Evolutionary conservation across 768 basidiomycete genomes (phyloP).

Genomic region (Mycena capillaripes): DNA sequence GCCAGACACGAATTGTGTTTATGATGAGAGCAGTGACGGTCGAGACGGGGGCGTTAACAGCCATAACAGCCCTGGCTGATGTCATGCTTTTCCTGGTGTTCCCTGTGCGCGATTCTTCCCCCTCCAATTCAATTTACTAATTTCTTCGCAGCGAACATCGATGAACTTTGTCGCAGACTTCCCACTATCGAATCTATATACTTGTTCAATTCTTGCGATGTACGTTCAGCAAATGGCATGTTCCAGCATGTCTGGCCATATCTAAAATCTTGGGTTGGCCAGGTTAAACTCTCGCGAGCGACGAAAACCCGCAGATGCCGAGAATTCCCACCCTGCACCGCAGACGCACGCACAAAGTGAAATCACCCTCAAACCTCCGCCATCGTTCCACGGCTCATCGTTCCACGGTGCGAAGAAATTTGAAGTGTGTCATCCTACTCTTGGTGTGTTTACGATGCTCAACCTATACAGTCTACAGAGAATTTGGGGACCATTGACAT

Average conservation of each 20-base stretch:
- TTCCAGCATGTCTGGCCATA: background rate
- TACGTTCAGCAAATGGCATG: background rate
- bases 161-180: background rate
- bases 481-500: background rate
- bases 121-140: background rate
- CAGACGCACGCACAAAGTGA: background rate
- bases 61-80: background rate
- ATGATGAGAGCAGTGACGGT: background rate
- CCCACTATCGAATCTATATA: background rate
- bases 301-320: background rate
- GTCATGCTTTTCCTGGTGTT: background rate
- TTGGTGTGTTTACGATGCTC: no score
- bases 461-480: background rate
- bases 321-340: background rate
- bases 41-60: background rate
- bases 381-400: background rate
- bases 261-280: background rate
- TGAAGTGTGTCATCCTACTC: no score
- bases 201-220: background rate
- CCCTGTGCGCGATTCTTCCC: background rate
- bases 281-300: background rate
- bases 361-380: background rate
- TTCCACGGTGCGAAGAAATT: no score
- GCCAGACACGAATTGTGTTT: background rate
- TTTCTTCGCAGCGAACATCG: background rate